Evolutionary conservation across 148 eudicot species (phyloP).

Genomic region (Amaranthus hypochondriacus): DNA sequence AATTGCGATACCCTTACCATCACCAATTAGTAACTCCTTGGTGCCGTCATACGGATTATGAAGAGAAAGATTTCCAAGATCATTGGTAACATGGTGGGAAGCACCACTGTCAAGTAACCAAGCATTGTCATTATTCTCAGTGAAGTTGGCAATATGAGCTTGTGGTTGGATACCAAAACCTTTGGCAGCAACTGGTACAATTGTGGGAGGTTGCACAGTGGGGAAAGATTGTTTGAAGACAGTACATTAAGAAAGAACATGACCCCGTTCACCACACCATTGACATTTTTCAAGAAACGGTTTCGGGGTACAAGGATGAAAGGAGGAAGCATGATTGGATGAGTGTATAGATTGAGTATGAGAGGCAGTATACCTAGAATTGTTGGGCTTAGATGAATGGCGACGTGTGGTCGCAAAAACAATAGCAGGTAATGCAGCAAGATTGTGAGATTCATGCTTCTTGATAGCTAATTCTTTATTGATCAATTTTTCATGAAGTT

Average conservation of each 20-base stretch:
- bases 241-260: not conserved
- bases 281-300: not conserved
- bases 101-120: not conserved
- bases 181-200: not conserved
- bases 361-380: not conserved
- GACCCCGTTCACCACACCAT: not conserved
- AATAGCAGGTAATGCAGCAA: not conserved
- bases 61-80: not conserved
- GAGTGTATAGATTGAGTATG: not conserved
- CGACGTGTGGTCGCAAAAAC: not conserved
- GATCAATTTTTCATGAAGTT: not conserved
- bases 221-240: not conserved
- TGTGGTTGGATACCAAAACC: not conserved
- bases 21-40: not conserved
- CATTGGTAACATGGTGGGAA: not conserved
- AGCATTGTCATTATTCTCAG: not conserved
- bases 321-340: not conserved
- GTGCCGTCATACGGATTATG: not conserved
- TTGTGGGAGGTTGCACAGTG: not conserved
- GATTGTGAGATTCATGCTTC: not conserved
- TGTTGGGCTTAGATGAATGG: not conserved
- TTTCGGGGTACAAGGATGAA: not conserved
- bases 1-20: not conserved
- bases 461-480: not conserved
- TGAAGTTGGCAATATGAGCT: not conserved